These are phyloP conservation scores for Magnolia sinica DNA, from an alignment of 164 flowering plant species.

Conservation along the genomic window DNA sequence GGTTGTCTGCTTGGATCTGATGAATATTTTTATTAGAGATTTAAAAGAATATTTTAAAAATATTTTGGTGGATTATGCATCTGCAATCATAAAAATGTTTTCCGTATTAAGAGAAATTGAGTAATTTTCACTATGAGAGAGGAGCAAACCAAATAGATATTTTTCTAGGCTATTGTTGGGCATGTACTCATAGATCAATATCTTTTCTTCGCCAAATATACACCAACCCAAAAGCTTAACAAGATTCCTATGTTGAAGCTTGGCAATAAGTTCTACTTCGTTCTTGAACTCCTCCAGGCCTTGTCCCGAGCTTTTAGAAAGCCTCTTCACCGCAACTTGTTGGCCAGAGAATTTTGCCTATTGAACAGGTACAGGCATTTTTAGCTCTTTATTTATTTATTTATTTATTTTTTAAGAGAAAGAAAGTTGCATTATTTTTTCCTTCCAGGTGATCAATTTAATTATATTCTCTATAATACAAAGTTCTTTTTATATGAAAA, in stretches of 20 bases:
- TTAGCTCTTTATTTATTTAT: too few species aligned
- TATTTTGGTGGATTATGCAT: neutral
- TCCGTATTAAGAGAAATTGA: too few species aligned
- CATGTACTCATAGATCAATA: slow-evolving; percentile 43
- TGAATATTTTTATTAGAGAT: too few species aligned
- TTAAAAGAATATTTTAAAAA: neutral
- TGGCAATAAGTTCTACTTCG: slow-evolving; percentile 37
- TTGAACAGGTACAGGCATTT: too few species aligned
- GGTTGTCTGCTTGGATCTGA: neutral
- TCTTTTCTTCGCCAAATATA: slow-evolving; percentile 30
- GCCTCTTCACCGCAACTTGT: slow-evolving; percentile 46
- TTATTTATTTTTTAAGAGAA: too few species aligned
- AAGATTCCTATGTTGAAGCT: slow-evolving; percentile 55
- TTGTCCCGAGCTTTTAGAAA: slow-evolving; percentile 31
- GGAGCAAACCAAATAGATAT: slow-evolving; percentile 24
- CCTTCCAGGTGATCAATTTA: too few species aligned
- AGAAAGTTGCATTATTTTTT: too few species aligned
- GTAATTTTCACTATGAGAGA: neutral
- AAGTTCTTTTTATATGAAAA: too few species aligned
- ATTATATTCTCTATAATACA: too few species aligned
- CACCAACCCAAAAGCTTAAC: slow-evolving; percentile 47
- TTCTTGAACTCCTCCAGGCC: slow-evolving; percentile 42
- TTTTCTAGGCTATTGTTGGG: slow-evolving; percentile 34
- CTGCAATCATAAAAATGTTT: neutral
- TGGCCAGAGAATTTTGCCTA: slow-evolving; percentile 11